Evolutionary conservation across 352 stramenopile species (phyloP).

Genomic region (Globisporangium camurandrum): DNA sequence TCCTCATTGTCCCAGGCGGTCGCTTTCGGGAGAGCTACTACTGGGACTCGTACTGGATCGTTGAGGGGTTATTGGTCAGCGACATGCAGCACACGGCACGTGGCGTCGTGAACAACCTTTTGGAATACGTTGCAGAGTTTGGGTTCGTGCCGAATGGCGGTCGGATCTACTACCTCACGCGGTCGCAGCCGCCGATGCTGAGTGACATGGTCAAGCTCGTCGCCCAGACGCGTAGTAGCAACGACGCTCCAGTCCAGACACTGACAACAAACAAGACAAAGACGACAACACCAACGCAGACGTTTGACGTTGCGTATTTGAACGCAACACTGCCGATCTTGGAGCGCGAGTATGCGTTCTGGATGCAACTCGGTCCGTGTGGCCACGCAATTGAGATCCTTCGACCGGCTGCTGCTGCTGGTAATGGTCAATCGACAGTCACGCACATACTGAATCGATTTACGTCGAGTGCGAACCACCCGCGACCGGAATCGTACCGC

Average conservation of each 20-base stretch:
- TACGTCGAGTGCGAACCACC: slow-evolving; percentile 57
- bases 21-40: slow-evolving; percentile 92
- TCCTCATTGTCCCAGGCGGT: slow-evolving; percentile 83
- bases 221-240: slow-evolving; percentile 21
- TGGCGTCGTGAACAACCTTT: slow-evolving; percentile 79
- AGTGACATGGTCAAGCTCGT: slow-evolving; percentile 78
- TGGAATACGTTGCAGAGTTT: slow-evolving; percentile 81
- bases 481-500: slow-evolving; percentile 82
- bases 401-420: slow-evolving; percentile 1
- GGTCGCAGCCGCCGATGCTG: slow-evolving; percentile 88
- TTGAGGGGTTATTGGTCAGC: slow-evolving; percentile 80
- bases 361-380: slow-evolving; percentile 64
- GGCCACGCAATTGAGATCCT: slow-evolving; percentile 54
- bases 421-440: background rate
- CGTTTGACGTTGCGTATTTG: slow-evolving; percentile 47
- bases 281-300: slow-evolving; percentile 7
- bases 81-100: slow-evolving; percentile 70
- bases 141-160: slow-evolving; percentile 88
- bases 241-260: too few species aligned
- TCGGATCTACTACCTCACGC: slow-evolving; percentile 87
- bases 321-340: slow-evolving; percentile 46
- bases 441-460: slow-evolving; percentile 74
- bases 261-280: background rate
- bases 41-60: slow-evolving; percentile 92
- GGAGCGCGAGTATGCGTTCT: slow-evolving; percentile 79